These are phyloP conservation scores for Xylariaceae sp. DNA, from an alignment of 2,329 filamentous ascomycete genomes.

Conservation along the genomic window DNA sequence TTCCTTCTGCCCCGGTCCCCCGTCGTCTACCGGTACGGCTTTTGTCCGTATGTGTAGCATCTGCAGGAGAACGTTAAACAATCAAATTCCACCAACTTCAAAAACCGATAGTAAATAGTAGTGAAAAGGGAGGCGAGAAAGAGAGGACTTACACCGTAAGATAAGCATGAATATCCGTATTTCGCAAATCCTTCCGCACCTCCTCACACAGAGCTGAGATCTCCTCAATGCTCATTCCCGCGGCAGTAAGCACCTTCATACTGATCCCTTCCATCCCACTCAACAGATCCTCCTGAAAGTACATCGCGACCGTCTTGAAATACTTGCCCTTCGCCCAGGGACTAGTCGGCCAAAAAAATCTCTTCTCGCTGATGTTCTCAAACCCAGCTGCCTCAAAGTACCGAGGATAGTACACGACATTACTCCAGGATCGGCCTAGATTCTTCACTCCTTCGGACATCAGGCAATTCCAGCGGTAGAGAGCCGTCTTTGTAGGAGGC, in stretches of 20 bases:
- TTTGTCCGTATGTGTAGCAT: too few species aligned
- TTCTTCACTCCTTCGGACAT: conserved; percentile 29
- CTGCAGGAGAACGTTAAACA: too few species aligned
- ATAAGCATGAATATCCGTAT: conserved; percentile 33
- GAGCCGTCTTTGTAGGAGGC: conserved; percentile 28
- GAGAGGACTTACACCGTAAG: conserved; percentile 31
- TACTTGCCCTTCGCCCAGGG: conserved; percentile 34
- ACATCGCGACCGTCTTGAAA: conserved; percentile 32
- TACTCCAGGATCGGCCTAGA: conserved; percentile 29
- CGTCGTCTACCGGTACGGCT: too few species aligned
- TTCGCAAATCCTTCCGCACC: conserved; percentile 29
- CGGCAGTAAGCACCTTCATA: conserved; percentile 30
- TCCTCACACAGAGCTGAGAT: conserved; percentile 29
- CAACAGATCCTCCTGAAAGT: conserved; percentile 29
- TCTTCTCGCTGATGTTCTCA: conserved; percentile 28
- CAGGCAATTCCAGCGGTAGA: conserved; percentile 31
- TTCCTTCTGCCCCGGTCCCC: too few species aligned
- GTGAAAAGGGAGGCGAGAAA: too few species aligned
- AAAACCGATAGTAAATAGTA: too few species aligned
- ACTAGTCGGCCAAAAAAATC: conserved; percentile 32
- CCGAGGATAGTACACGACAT: conserved; percentile 24
- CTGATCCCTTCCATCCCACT: conserved; percentile 31
- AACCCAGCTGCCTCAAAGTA: conserved; percentile 32
- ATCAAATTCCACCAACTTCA: too few species aligned
- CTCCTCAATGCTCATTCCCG: conserved; percentile 28